Base-by-base conservation (phyloP, 805 yeast species). In the Candida loeiensis region DNA sequence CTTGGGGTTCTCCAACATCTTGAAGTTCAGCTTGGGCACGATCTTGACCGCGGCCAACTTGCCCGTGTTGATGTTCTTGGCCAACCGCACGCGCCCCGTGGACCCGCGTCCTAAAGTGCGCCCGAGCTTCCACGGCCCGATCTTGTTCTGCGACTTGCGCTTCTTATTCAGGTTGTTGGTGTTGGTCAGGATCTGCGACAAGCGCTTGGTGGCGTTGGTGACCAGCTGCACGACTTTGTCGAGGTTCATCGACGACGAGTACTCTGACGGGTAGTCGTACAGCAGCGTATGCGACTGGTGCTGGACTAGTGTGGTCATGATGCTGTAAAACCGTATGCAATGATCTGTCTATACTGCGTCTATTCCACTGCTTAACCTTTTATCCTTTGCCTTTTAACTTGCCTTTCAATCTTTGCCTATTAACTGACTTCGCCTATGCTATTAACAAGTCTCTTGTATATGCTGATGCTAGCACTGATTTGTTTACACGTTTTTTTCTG, bases 51-150 rank as follows among this genome's bases (percentile, higher is more conserved):
- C 99, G 3, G 99, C 98, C 43, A 88, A 76, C 62, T 88, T 83
- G 36, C 93, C 93, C 1, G 93, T 83, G 39, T 76, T 75, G 31
- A 80, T 75, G 59, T 93, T 95, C 50, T 88, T 83, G 12, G 99
- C 98, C 41, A 93, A 72, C 44, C 96, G 71, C 13, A 93, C 99
- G 46, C 97, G 76, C 17, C 99, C 98, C 1, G 96, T 87, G 11
- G 95, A 85, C n/a, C 99, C 99, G 44, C 95, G 75, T 17, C 99
- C 99, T 37, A 93, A 69, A 2, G 99, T 93, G 49, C 91, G 76
- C 20, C 98, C 98, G 26, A 93, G 69, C 57, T 88, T 85, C 99
- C 99, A 93, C 2, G 99, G 97, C 2, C 99, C 99, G 33, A 93
- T 81, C 50, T 79, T 73, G 47, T 75, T 74, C 50, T 74, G 79